phyloP scores from a whole-genome alignment of 2,329 filamentous ascomycete species.

The Aspergillus thermomutatus region DNA sequence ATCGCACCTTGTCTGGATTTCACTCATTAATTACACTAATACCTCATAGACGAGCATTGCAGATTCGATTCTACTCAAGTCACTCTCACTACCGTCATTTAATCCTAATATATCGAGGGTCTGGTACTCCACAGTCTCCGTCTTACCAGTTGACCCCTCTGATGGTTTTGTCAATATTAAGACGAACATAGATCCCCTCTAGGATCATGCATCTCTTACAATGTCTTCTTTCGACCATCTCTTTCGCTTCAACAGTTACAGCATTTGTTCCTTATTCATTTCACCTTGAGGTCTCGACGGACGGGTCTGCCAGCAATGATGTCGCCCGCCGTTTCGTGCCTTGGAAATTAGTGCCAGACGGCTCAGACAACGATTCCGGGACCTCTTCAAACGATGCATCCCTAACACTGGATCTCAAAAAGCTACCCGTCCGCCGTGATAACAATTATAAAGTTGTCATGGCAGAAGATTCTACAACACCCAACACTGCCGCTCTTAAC shows the following conservation, averaged over 20 bases:
- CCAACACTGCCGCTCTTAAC: conserved; percentile 50
- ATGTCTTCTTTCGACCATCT: conserved; percentile 32
- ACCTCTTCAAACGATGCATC: conserved; percentile 13
- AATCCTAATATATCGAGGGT: neutral
- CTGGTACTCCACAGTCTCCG: neutral
- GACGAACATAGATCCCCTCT: neutral
- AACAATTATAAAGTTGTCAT: conserved; percentile 48
- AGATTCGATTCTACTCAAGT: neutral
- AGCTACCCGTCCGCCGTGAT: conserved; percentile 40
- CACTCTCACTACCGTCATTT: neutral
- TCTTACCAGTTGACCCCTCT: neutral
- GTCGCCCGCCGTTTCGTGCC: conserved; percentile 34
- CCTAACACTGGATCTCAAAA: conserved; percentile 38
- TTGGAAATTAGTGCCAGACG: conserved; percentile 17
- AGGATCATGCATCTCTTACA: conserved; percentile 36
- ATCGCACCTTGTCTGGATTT: neutral
- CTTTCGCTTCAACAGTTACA: conserved; percentile 32
- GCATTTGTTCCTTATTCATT: conserved; percentile 45
- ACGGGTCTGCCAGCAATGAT: conserved; percentile 15
- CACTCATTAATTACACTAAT: neutral
- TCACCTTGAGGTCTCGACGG: conserved; percentile 16
- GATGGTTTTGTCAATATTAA: neutral
- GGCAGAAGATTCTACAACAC: conserved; percentile 37
- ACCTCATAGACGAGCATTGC: neutral
- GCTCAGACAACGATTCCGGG: conserved; percentile 15